Evolutionary conservation across 139 green algal species (phyloP).

Genomic region (Tetraselmis striata): DNA sequence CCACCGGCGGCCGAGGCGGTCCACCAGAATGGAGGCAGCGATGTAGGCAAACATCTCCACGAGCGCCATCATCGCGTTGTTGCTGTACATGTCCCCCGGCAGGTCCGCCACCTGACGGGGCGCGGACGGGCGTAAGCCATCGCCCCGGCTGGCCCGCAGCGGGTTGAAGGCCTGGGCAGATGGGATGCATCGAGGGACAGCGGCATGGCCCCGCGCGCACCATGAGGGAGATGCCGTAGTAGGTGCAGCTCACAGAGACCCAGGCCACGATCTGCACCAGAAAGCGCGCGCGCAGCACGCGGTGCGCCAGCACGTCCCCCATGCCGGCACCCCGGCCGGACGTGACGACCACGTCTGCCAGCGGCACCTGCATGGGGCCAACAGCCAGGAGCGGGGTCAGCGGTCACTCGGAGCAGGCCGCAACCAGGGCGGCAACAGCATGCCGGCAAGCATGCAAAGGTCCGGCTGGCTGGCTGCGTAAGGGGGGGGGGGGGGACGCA

Average conservation of each 20-base stretch:
- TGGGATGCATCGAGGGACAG: too few relatives aligned
- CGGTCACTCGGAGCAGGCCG: too few relatives aligned
- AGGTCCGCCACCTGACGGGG: background rate
- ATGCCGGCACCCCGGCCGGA: background rate
- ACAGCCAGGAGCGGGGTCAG: too few relatives aligned
- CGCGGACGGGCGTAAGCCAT: too few relatives aligned
- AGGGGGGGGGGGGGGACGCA: slow-evolving; percentile 34
- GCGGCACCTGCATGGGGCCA: background rate
- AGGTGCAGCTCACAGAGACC: slow-evolving; percentile 3
- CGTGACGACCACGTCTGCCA: background rate
- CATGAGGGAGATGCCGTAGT: slow-evolving; percentile 10
- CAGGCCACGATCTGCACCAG: background rate
- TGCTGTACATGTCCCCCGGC: background rate
- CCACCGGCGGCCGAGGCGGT: background rate
- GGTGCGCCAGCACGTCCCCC: background rate
- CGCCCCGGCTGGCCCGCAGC: too few relatives aligned
- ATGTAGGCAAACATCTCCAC: background rate
- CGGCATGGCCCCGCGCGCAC: too few relatives aligned
- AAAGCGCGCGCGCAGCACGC: background rate
- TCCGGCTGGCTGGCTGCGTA: too few relatives aligned
- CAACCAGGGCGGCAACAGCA: too few relatives aligned
- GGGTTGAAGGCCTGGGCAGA: too few relatives aligned
- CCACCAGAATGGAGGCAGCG: background rate
- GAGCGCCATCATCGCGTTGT: background rate
- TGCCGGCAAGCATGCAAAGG: too few relatives aligned